Evolutionary conservation across 2,329 filamentous ascomycete species (phyloP).

Genomic region (Claviceps purpurea): DNA sequence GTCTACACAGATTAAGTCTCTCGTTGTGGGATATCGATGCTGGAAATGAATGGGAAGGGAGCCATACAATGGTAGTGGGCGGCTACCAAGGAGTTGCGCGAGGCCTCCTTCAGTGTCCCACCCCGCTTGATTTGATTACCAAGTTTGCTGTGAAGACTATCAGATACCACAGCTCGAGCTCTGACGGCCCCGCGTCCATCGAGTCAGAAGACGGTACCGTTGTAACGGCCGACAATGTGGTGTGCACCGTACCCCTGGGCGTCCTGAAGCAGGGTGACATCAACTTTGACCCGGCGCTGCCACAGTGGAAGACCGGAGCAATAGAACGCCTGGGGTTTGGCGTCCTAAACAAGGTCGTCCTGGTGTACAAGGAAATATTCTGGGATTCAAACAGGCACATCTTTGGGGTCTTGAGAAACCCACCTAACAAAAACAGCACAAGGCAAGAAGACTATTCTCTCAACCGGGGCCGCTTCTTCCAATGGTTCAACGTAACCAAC

Average conservation of each 20-base stretch:
- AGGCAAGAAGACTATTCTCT: slow-evolving; percentile 66
- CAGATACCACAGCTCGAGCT: slow-evolving; percentile 40
- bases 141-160: slow-evolving; percentile 62
- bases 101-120: slow-evolving; percentile 66
- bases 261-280: slow-evolving; percentile 76
- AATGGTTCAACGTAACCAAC: slow-evolving; percentile 93
- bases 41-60: slow-evolving; percentile 92
- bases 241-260: slow-evolving; percentile 80
- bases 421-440: slow-evolving; percentile 55
- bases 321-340: slow-evolving; percentile 84
- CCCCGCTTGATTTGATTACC: slow-evolving; percentile 62
- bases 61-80: slow-evolving; percentile 84
- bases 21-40: slow-evolving; percentile 94
- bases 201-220: slow-evolving; percentile 65
- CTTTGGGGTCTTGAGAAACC: slow-evolving; percentile 77
- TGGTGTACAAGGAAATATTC: slow-evolving; percentile 80
- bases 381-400: slow-evolving; percentile 88
- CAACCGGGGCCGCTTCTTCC: slow-evolving; percentile 81
- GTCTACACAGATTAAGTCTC: slow-evolving; percentile 74
- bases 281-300: slow-evolving; percentile 81
- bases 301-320: slow-evolving; percentile 68
- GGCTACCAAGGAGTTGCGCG: slow-evolving; percentile 91
- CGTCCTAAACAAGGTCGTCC: slow-evolving; percentile 84
- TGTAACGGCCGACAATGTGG: slow-evolving; percentile 78
- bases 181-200: slow-evolving; percentile 40